phyloP scores from a whole-genome alignment of 2,329 filamentous ascomycete species.

The Phaeophleospora eucalypticola region DNA sequence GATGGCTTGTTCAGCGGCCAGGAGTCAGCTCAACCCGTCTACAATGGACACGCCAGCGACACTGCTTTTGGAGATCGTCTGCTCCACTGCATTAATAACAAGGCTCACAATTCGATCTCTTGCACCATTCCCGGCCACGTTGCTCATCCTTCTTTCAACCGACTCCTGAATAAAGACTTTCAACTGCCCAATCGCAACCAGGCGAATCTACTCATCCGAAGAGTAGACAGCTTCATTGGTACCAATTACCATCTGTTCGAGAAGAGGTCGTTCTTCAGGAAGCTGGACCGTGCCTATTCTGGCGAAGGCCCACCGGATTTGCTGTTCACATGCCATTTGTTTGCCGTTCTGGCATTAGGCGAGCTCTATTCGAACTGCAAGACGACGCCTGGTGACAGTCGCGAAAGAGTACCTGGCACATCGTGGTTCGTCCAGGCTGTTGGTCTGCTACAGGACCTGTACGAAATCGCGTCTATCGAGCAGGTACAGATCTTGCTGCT shows the following conservation, averaged over 20 bases:
- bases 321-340: conserved; percentile 41
- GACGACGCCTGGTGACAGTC: conserved; percentile 26
- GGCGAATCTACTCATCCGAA: conserved; percentile 22
- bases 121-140: conserved; percentile 21
- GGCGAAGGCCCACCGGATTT: conserved; percentile 33
- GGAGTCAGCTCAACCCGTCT: conserved; percentile 18
- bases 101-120: conserved; percentile 5
- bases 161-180: conserved; percentile 14
- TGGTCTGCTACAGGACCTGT: conserved; percentile 38
- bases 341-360: conserved; percentile 45
- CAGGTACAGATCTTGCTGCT: conserved; percentile 44
- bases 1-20: conserved; percentile 15
- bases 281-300: conserved; percentile 38
- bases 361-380: conserved; percentile 44
- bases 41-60: conserved; percentile 24
- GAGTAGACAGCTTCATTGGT: conserved; percentile 32
- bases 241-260: conserved; percentile 43
- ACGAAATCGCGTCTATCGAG: conserved; percentile 44
- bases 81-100: conserved; percentile 22
- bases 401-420: conserved; percentile 39
- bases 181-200: conserved; percentile 25
- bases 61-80: conserved; percentile 25
- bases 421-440: conserved; percentile 42
- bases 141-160: conserved; percentile 16
- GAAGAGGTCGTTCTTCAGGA: conserved; percentile 37